Conservation (phyloP, 371 early-diverging fungal genomes). For the Mortierella sp. region DNA sequence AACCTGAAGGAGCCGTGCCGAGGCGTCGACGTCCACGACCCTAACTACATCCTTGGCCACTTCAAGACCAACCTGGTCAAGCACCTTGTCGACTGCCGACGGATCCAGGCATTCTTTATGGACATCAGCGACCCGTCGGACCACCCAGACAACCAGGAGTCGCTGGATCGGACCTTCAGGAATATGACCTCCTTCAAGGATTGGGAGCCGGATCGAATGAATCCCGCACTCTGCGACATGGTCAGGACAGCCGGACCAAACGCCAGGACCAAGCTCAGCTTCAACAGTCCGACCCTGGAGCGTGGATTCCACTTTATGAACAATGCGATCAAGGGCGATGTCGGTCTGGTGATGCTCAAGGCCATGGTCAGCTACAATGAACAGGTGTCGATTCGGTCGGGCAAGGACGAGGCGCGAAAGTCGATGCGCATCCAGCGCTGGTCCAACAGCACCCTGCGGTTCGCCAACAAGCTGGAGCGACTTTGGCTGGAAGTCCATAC, state of each 20-base stretch:
- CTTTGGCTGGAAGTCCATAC: conserved; percentile 30
- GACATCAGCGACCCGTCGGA: conserved; percentile 17
- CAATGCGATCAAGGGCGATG: conserved; percentile 16
- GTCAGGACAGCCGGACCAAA: conserved; percentile 17
- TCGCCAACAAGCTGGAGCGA: conserved; percentile 22
- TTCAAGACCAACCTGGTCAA: conserved; percentile 22
- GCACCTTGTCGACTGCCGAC: conserved; percentile 15
- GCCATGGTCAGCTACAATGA: conserved; percentile 25
- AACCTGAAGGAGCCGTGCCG: conserved; percentile 8
- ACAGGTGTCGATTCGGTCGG: conserved; percentile 7
- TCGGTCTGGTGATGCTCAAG: conserved; percentile 17
- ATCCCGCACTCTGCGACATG: conserved; percentile 26
- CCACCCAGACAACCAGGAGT: conserved; percentile 17
- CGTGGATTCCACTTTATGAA: conserved; percentile 24
- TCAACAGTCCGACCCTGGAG: conserved; percentile 24
- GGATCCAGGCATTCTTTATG: conserved; percentile 24
- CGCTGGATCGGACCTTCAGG: conserved; percentile 11
- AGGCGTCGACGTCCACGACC: conserved; percentile 10
- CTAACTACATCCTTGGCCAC: conserved; percentile 19
- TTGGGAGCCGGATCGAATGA: conserved; percentile 20
- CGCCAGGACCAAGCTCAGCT: conserved; percentile 22
- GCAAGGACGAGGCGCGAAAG: conserved; percentile 13
- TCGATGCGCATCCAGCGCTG: conserved; percentile 23
- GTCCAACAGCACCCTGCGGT: conserved; percentile 13
- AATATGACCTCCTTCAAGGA: conserved; percentile 11